A percentile compares a stretch with the other conserved stretches of the same genome.
These are phyloP conservation scores for Phylloporus scabripes DNA, from an alignment of 768 basidiomycete genomes.

Conservation along the genomic window DNA sequence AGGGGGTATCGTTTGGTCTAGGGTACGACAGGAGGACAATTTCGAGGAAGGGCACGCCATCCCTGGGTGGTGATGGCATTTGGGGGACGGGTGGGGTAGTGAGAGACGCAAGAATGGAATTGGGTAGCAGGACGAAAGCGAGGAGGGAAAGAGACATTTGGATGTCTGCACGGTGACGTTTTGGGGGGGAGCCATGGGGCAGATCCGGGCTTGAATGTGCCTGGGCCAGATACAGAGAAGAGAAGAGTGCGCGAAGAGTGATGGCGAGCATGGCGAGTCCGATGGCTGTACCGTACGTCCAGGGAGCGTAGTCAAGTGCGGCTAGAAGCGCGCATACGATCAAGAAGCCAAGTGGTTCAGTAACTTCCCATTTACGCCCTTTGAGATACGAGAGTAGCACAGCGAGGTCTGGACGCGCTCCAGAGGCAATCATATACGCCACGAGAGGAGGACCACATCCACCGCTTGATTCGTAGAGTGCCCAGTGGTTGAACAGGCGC, in stretches of 20 bases:
- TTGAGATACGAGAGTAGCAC: slow-evolving; percentile 2
- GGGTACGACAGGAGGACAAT: slow-evolving; percentile 39
- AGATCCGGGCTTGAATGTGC: neutral
- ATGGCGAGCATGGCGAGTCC: slow-evolving; percentile 21
- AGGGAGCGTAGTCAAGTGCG: slow-evolving; percentile 34
- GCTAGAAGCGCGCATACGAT: slow-evolving; percentile 8
- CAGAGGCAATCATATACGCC: slow-evolving; percentile 16
- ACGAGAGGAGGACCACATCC: slow-evolving; percentile 35
- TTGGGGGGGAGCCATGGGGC: neutral
- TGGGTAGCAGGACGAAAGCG: slow-evolving; percentile 5
- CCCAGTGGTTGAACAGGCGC: slow-evolving; percentile 35
- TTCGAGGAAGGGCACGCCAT: slow-evolving; percentile 31
- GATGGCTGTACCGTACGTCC: slow-evolving; percentile 34
- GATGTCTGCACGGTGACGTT: slow-evolving; percentile 12
- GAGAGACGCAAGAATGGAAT: slow-evolving; percentile 1
- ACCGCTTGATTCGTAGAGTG: slow-evolving; percentile 34
- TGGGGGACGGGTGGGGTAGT: neutral
- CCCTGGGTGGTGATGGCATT: slow-evolving; percentile 13
- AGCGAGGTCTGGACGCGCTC: slow-evolving; percentile 11
- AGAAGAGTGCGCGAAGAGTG: slow-evolving; percentile 6
- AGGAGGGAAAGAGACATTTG: slow-evolving; percentile 19
- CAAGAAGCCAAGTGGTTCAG: slow-evolving; percentile 11
- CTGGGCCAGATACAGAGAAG: neutral
- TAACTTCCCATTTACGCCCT: slow-evolving; percentile 12
- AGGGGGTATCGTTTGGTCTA: slow-evolving; percentile 29